Evolutionary conservation across 2,329 filamentous ascomycete species (phyloP).

Genomic region (Kalmusia sp.): DNA sequence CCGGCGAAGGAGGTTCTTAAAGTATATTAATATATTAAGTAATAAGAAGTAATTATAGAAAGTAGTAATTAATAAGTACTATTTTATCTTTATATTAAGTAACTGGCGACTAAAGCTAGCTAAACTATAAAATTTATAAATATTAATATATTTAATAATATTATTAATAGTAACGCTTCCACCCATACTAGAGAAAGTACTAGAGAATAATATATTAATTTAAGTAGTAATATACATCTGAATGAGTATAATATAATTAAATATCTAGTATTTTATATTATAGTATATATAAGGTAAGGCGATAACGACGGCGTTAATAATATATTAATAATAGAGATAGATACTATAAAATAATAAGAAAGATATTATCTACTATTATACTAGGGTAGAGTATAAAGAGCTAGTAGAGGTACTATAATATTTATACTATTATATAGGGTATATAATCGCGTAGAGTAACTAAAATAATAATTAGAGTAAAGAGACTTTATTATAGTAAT

Average conservation of each 20-base stretch:
- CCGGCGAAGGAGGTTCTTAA: not conserved
- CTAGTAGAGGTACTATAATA: slow-evolving; percentile 14
- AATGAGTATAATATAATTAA: not conserved
- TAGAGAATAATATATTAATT: not conserved
- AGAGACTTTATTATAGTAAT: slow-evolving; percentile 24
- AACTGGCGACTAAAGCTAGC: slow-evolving; percentile 4
- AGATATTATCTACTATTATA: slow-evolving; percentile 4
- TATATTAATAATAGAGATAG: slow-evolving; percentile 1
- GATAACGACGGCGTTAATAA: not conserved
- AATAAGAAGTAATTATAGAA: slow-evolving; percentile 12
- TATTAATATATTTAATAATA: not conserved
- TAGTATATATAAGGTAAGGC: not conserved
- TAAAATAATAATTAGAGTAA: slow-evolving; percentile 14
- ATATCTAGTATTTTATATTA: slow-evolving; percentile 3
- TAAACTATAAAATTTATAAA: not conserved
- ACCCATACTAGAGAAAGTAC: not conserved
- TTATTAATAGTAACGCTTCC: not conserved
- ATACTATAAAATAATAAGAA: not conserved
- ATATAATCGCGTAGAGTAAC: slow-evolving; percentile 8
- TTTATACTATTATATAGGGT: slow-evolving; percentile 18
- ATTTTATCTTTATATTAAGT: slow-evolving; percentile 20
- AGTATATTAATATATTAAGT: slow-evolving; percentile 1
- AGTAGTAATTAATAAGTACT: slow-evolving; percentile 20
- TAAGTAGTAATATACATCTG: not conserved
- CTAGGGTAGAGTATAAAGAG: slow-evolving; percentile 1